Percentiles rank a stretch among this genome's conserved stretches.
These are phyloP conservation scores for Vachellia collinsii DNA, from an alignment of 306 rosid species.

Conservation along the genomic window DNA sequence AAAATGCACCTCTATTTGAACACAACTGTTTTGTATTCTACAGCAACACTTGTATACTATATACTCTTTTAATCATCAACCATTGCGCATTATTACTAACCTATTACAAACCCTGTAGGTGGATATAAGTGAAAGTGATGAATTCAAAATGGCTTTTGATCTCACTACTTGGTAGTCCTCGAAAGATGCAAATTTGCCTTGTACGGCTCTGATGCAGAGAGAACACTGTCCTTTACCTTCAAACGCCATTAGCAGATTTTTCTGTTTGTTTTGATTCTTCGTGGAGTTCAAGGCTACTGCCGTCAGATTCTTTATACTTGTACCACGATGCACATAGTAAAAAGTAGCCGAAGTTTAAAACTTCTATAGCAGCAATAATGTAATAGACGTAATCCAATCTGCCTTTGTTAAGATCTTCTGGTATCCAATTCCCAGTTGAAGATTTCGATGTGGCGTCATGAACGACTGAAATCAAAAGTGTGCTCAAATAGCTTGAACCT, in stretches of 20 bases:
- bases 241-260: slow-evolving; percentile 18
- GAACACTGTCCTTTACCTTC: background rate
- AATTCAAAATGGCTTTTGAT: background rate
- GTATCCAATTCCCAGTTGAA: slow-evolving; percentile 50
- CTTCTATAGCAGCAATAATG: slow-evolving; percentile 45
- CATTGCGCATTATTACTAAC: background rate
- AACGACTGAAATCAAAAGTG: slow-evolving; percentile 45
- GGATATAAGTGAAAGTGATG: background rate
- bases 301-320: slow-evolving; percentile 46
- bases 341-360: slow-evolving; percentile 47
- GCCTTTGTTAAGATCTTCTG: slow-evolving; percentile 65
- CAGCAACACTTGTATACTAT: background rate
- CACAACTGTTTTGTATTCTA: background rate
- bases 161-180: no score
- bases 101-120: background rate
- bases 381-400: slow-evolving; percentile 59
- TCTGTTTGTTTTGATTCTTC: slow-evolving; percentile 13
- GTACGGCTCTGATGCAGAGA: no score
- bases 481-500: slow-evolving; percentile 53
- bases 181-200: no score
- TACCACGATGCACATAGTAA: slow-evolving; percentile 56
- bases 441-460: slow-evolving; percentile 41
- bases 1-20: background rate
- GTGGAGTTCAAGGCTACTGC: slow-evolving; percentile 21
- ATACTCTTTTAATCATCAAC: background rate